These are phyloP conservation scores for Penicillium sp. DNA, from an alignment of 2,329 filamentous ascomycete species.

Conservation along the genomic window DNA sequence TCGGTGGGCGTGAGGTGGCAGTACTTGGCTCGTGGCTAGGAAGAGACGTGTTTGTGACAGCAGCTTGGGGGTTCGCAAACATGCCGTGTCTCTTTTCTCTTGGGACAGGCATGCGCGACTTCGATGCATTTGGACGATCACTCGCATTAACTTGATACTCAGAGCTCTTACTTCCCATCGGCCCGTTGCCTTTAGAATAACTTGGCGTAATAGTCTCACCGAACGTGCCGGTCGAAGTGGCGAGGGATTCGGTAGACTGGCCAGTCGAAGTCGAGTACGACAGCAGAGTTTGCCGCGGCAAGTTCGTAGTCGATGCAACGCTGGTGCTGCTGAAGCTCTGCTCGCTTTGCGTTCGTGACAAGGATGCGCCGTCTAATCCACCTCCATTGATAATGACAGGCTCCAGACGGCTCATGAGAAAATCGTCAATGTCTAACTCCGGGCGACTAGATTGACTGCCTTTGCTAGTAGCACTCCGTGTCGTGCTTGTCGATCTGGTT, in stretches of 20 bases:
- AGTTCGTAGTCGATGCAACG: constrained; percentile 28
- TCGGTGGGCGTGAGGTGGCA: constrained; percentile 7
- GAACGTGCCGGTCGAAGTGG: constrained; percentile 24
- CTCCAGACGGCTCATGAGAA: constrained; percentile 47
- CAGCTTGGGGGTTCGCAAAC: constrained; percentile 23
- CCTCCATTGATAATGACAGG: constrained; percentile 52
- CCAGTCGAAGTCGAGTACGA: constrained; percentile 29
- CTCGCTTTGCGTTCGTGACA: constrained; percentile 41
- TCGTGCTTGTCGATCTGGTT: constrained; percentile 43
- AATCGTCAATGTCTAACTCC: constrained; percentile 49
- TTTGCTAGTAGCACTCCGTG: constrained; percentile 40
- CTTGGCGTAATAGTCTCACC: constrained; percentile 14
- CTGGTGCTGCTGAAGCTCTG: constrained; percentile 39
- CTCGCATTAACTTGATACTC: constrained; percentile 3
- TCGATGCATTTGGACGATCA: not conserved
- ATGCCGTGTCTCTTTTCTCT: constrained; percentile 15
- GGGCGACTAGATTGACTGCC: constrained; percentile 42
- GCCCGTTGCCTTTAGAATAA: constrained; percentile 4
- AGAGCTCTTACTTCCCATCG: constrained; percentile 3
- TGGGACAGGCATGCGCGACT: constrained; percentile 26
- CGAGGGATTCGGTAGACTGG: constrained; percentile 37
- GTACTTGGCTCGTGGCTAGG: constrained; percentile 19
- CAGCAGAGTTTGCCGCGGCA: constrained; percentile 19
- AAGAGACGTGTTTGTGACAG: constrained; percentile 23
- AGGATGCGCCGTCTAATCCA: constrained; percentile 33